Evolutionary conservation across 129 eudicot genomes (phyloP), one percentile per base, ranked within the genome.

Genomic region (Tagetes erecta): DNA sequence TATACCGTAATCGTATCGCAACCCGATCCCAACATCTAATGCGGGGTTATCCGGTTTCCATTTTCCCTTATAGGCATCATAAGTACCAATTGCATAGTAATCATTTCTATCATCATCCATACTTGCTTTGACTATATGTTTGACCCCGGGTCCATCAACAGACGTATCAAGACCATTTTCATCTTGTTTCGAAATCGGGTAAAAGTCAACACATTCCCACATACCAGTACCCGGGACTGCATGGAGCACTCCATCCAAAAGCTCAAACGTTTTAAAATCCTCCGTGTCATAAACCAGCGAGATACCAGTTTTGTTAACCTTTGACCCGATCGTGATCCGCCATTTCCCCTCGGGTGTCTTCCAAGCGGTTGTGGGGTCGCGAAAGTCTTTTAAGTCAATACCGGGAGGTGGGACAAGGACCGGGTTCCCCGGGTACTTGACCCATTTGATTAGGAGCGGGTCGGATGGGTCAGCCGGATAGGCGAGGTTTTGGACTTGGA

Each of bases 331-430:
- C 6, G 81, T 88, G 66, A 91, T 40, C 35, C 96, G 82, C 97
- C 97, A 88, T 56, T 77, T 88, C 13, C 90, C 92, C 35, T 91
- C 90, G 0, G 91, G 75, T 3, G 93, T 85, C 27, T 49, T 30
- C 97, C 97, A 92, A 5, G 97, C 97, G 51, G 97, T 92, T 13
- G 97, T 84, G 9, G 97, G 97, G 78, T 91, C 97, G 6, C 96
- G 92, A 49, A 86, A 91, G 62, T 91, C 95, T 64, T 76, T 72
- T n/a, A 5, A 27, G 49, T 64, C 70, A 31, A 91, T 88, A 8
- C 90, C 89, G 4, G 96, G 92, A 10, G 97, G 97, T 2, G 95
- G 97, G 64, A 84, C 80, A 0, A 91, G 82, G 49, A 91, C 95
- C 11, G 95, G 97, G 80, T 91, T 91, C 1, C 86, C 82, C 3